These are phyloP conservation scores for Nemania abortiva DNA, from an alignment of 2,329 filamentous ascomycete genomes.

Conservation along the genomic window DNA sequence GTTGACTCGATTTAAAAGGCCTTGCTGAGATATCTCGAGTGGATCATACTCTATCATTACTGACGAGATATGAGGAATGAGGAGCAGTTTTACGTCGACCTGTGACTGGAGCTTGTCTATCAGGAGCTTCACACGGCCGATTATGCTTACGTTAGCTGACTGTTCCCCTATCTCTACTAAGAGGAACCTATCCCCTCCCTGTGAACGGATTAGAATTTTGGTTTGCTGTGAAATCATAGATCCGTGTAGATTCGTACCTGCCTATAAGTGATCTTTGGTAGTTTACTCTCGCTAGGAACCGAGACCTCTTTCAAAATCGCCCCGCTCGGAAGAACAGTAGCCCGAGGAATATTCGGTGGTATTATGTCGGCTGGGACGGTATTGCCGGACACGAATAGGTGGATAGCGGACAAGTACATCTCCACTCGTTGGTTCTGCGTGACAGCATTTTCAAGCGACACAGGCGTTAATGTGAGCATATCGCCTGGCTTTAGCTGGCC, in stretches of 20 bases:
- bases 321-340: not conserved
- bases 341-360: not conserved
- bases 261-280: conserved; percentile 10
- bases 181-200: conserved; percentile 22
- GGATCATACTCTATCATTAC: conserved; percentile 26
- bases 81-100: conserved; percentile 1
- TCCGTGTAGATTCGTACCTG: not conserved
- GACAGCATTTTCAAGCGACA: conserved; percentile 16
- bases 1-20: conserved; percentile 1
- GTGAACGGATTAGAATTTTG: conserved; percentile 1
- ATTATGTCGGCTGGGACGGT: not conserved
- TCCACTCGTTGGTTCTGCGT: conserved; percentile 12
- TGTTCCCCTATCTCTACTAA: conserved; percentile 26
- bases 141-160: conserved; percentile 3
- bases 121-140: conserved; percentile 14
- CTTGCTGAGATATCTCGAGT: conserved; percentile 19
- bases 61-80: conserved; percentile 23
- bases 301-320: conserved; percentile 7
- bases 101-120: conserved; percentile 19
- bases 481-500: conserved; percentile 57
- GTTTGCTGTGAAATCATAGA: not conserved
- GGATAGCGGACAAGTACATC: conserved; percentile 3
- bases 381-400: not conserved
- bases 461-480: conserved; percentile 44
- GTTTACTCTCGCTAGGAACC: not conserved